A percentile compares a stretch with the other conserved stretches of the same genome.
Evolutionary conservation across 2,329 filamentous ascomycete species (phyloP).

Genomic region (Domatiomyces catenatus): DNA sequence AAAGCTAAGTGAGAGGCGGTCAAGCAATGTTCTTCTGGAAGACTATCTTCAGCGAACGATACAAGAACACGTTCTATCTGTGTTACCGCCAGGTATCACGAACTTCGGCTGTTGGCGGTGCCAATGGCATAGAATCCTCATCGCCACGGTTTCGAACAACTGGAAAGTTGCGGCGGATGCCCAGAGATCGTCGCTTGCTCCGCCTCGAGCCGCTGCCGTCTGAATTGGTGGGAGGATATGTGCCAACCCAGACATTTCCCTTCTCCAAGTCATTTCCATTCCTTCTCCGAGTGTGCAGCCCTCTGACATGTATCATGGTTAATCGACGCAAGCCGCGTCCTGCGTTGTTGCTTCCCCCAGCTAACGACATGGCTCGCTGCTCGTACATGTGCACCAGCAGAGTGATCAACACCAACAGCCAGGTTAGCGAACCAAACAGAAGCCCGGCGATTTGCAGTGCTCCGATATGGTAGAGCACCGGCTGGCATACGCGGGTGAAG

Average conservation of each 20-base stretch:
- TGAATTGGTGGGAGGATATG: background rate
- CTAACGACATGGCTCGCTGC: slow-evolving; percentile 1
- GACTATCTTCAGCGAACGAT: no score
- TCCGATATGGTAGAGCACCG: slow-evolving; percentile 20
- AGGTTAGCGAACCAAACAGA: slow-evolving; percentile 17
- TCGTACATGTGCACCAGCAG: slow-evolving; percentile 7
- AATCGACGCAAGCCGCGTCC: background rate
- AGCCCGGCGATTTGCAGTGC: slow-evolving; percentile 20
- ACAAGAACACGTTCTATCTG: no score
- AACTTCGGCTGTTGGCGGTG: no score
- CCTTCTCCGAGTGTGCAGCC: background rate
- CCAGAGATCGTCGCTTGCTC: background rate
- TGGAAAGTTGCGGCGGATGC: background rate
- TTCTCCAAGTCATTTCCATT: background rate
- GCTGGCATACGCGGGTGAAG: slow-evolving; percentile 19
- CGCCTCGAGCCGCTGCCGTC: background rate
- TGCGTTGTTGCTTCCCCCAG: background rate
- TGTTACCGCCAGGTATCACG: no score
- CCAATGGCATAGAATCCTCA: background rate
- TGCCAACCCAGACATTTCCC: background rate
- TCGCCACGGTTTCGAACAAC: background rate
- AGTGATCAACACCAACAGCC: slow-evolving; percentile 13
- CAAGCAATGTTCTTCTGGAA: no score
- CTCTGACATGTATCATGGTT: background rate
- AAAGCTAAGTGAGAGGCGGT: no score